These are phyloP conservation scores for Periconia digitata DNA, from an alignment of 2,329 filamentous ascomycete species.

Conservation along the genomic window DNA sequence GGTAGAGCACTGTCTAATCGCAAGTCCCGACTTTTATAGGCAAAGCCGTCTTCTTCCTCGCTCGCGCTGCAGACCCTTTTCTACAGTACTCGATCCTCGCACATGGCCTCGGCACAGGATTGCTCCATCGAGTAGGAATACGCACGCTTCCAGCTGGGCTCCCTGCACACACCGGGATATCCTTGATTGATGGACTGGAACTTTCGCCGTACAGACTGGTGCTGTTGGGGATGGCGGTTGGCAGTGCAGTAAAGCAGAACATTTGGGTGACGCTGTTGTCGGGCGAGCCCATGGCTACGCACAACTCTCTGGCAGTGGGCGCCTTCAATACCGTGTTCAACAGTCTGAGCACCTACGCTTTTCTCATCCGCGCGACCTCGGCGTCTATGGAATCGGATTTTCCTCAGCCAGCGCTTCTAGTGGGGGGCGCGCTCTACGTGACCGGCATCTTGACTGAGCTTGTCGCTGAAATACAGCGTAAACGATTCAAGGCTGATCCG, in stretches of 20 bases:
- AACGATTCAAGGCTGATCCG: conserved; percentile 53
- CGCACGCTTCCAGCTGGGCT: conserved; percentile 46
- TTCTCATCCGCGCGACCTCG: conserved; percentile 54
- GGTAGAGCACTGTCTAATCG: too few species aligned
- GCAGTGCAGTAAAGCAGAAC: conserved; percentile 58
- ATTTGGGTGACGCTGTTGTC: conserved; percentile 54
- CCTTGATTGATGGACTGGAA: conserved; percentile 46
- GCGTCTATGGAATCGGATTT: conserved; percentile 44
- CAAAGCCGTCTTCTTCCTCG: conserved; percentile 46
- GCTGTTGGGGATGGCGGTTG: conserved; percentile 57
- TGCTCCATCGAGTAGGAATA: conserved; percentile 53
- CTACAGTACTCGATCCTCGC: conserved; percentile 55
- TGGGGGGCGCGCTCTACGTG: conserved; percentile 54
- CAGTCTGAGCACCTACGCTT: conserved; percentile 57
- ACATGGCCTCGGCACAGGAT: conserved; percentile 41
- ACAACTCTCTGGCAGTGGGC: conserved; percentile 48
- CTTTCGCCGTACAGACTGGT: conserved; percentile 56
- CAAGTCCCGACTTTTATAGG: conserved; percentile 43
- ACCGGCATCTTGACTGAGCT: conserved; percentile 58
- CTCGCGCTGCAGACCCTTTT: conserved; percentile 51
- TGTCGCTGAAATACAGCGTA: conserved; percentile 59
- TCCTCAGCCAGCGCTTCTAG: conserved; percentile 45
- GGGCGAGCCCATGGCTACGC: conserved; percentile 53
- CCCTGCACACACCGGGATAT: conserved; percentile 42
- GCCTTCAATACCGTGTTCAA: conserved; percentile 60